Percentiles rank a stretch among this genome's conserved stretches.
These are phyloP conservation scores for Fusarium sp. DNA, from an alignment of 2,329 filamentous ascomycete genomes.

Conservation along the genomic window DNA sequence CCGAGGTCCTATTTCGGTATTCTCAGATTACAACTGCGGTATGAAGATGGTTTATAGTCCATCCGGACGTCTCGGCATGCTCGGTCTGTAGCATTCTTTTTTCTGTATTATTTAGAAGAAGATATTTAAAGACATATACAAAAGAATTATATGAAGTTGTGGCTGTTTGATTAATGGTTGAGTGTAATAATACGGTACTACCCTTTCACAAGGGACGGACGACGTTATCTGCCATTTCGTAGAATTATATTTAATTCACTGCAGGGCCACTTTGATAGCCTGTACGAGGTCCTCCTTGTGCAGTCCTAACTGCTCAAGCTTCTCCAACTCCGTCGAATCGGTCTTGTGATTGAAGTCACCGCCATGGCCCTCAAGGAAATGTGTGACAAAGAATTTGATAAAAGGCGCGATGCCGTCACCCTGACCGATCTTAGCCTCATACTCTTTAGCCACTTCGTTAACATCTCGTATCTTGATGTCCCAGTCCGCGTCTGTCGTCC, in stretches of 20 bases:
- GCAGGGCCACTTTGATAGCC: neutral
- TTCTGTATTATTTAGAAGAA: neutral
- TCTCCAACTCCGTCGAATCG: constrained; percentile 4
- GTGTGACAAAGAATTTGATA: constrained; percentile 25
- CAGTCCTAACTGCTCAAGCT: constrained; percentile 5
- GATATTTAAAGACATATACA: neutral
- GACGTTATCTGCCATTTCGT: neutral
- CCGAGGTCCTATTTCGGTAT: neutral
- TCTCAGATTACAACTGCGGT: neutral
- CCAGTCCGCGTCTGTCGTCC: constrained; percentile 18
- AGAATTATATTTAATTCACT: neutral
- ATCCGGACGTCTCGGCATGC: neutral
- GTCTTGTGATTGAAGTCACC: constrained; percentile 19
- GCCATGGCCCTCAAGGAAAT: constrained; percentile 11
- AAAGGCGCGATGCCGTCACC: constrained; percentile 5
- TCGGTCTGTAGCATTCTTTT: neutral
- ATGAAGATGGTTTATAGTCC: neutral
- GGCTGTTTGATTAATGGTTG: neutral
- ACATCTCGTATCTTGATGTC: constrained; percentile 12
- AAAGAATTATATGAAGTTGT: neutral
- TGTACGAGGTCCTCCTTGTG: constrained; percentile 7
- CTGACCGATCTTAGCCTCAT: constrained; percentile 5
- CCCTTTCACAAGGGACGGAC: neutral
- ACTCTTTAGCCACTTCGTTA: constrained; percentile 6
- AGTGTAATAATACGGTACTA: neutral